These are phyloP conservation scores for Platanthera guangdongensis DNA, from an alignment of 106 monocot genomes.

Conservation along the genomic window DNA sequence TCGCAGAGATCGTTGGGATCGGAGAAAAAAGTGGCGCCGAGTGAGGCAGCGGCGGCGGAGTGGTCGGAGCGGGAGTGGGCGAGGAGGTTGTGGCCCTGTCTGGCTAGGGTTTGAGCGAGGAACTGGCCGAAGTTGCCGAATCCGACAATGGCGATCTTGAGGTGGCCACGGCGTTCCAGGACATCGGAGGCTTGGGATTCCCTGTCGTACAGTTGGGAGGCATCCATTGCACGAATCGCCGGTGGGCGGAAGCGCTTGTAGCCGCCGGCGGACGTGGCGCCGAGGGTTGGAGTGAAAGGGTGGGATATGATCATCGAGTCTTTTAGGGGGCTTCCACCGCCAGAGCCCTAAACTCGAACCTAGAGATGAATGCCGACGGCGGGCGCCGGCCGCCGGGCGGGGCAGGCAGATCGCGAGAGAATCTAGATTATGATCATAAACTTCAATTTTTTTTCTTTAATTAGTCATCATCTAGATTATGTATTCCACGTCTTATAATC, in stretches of 20 bases:
- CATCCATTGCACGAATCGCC: constrained; percentile 31
- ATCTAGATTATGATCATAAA: too few species aligned
- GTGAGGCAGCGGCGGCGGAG: constrained; percentile 31
- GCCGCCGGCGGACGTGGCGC: background rate
- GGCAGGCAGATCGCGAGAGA: too few species aligned
- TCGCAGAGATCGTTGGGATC: constrained; percentile 73
- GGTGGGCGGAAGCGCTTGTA: background rate
- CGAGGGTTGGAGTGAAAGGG: background rate
- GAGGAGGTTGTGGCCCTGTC: constrained; percentile 52
- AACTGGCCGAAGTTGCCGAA: constrained; percentile 81
- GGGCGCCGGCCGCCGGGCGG: too few species aligned
- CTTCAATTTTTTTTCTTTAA: too few species aligned
- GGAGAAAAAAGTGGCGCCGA: constrained; percentile 37
- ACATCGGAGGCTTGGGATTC: constrained; percentile 18
- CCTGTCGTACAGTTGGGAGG: constrained; percentile 49
- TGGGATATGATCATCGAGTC: background rate
- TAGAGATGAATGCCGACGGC: background rate
- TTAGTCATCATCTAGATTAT: too few species aligned
- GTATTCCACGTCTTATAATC: too few species aligned
- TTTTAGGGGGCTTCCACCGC: too few species aligned
- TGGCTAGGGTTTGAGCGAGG: constrained; percentile 34
- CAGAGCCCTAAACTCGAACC: background rate
- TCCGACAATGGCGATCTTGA: constrained; percentile 71
- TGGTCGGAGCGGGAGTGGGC: constrained; percentile 66
- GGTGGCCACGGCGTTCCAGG: constrained; percentile 7